Evolutionary conservation across 2,329 filamentous ascomycete species (phyloP).

Genomic region (Diaporthe nobilis): DNA sequence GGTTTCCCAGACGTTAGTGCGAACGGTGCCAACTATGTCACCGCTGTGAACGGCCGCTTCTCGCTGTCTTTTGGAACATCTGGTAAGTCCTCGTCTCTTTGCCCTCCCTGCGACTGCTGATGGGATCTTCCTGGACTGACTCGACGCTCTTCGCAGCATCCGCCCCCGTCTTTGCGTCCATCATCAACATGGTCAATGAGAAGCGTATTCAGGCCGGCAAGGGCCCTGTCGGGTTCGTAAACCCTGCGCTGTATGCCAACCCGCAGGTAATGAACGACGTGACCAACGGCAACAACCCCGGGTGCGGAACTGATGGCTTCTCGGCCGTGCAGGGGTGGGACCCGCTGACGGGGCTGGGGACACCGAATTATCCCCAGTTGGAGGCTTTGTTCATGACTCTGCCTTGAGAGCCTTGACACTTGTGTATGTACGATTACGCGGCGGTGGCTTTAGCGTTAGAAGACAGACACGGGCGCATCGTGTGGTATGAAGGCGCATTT

Average conservation of each 20-base stretch:
- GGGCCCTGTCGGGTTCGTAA: slow-evolving; percentile 55
- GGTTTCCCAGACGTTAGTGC: slow-evolving; percentile 64
- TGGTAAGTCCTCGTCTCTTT: slow-evolving; percentile 39
- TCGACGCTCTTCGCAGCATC: slow-evolving; percentile 43
- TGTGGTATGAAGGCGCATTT: neutral
- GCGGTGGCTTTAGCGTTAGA: neutral
- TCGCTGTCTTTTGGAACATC: slow-evolving; percentile 64
- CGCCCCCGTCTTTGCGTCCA: slow-evolving; percentile 52
- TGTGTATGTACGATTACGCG: neutral
- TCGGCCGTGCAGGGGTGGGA: slow-evolving; percentile 48
- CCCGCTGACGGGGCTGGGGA: slow-evolving; percentile 48
- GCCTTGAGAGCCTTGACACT: slow-evolving; percentile 36
- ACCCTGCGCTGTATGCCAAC: slow-evolving; percentile 50
- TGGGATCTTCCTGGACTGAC: neutral
- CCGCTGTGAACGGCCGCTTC: slow-evolving; percentile 59
- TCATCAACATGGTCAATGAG: slow-evolving; percentile 56
- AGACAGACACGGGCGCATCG: neutral
- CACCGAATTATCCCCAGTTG: slow-evolving; percentile 47
- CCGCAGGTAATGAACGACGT: slow-evolving; percentile 46
- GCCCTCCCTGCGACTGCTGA: neutral
- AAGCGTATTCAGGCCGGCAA: slow-evolving; percentile 52
- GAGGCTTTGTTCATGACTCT: slow-evolving; percentile 46
- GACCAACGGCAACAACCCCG: slow-evolving; percentile 46
- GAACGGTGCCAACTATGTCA: slow-evolving; percentile 59
- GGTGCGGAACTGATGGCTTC: slow-evolving; percentile 48